Conservation (phyloP, 768 basidiomycete species). For the Suillus lakei region DNA sequence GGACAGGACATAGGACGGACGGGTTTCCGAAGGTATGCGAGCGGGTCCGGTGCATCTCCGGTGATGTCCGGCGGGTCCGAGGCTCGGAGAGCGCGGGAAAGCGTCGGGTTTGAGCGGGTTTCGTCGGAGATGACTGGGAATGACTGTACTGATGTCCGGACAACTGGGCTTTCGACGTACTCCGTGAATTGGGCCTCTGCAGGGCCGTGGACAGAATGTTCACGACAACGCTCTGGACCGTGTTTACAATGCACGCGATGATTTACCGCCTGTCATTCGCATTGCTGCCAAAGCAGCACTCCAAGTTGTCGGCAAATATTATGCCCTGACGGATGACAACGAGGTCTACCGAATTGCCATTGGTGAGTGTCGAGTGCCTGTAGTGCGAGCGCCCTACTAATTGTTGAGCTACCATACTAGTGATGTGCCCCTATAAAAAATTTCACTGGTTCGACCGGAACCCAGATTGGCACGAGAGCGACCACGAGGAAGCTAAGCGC, state of each 20-base stretch:
- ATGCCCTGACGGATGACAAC: conserved; percentile 25
- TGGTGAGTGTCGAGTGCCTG: conserved; percentile 13
- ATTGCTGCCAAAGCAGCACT: conserved; percentile 21
- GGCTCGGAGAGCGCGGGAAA: too few relatives aligned
- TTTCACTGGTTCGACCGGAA: conserved; percentile 23
- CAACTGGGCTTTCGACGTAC: too few relatives aligned
- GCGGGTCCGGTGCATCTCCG: too few relatives aligned
- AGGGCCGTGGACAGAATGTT: too few relatives aligned
- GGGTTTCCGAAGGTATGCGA: too few relatives aligned
- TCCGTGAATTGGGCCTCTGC: too few relatives aligned
- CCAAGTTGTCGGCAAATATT: conserved; percentile 23
- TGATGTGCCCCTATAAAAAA: conserved; percentile 32
- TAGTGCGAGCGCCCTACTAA: neutral
- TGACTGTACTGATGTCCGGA: too few relatives aligned
- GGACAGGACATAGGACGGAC: too few relatives aligned
- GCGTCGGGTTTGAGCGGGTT: too few relatives aligned
- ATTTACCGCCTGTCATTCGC: conserved; percentile 14
- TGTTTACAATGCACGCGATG: conserved; percentile 1
- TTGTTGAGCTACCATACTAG: conserved; percentile 19
- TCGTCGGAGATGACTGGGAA: too few relatives aligned
- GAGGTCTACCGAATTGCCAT: conserved; percentile 29
- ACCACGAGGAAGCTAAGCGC: conserved; percentile 10
- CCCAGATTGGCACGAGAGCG: conserved; percentile 15
- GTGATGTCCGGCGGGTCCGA: too few relatives aligned
- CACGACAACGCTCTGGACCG: conserved; percentile 7